Conservation (phyloP, 2,329 filamentous ascomycete species). For the Penicillium sp. region DNA sequence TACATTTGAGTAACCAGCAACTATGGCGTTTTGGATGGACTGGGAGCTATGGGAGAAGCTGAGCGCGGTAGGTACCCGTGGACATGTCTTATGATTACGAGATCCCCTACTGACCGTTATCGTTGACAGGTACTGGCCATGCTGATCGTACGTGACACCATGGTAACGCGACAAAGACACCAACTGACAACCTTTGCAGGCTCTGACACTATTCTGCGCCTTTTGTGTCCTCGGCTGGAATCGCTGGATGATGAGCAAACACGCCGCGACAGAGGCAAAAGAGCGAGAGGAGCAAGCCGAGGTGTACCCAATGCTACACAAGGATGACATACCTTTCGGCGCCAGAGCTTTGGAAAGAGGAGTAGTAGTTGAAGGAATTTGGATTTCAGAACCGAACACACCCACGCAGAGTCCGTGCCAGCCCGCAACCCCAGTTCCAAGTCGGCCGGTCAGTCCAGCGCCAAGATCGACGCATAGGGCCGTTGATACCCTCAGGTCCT, state of each 20-base stretch:
- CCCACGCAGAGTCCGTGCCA: conserved; percentile 25
- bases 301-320: conserved; percentile 53
- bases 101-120: conserved; percentile 12
- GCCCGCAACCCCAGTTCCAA: conserved; percentile 21
- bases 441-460: conserved; percentile 12
- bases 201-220: conserved; percentile 65
- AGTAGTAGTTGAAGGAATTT: conserved; percentile 80
- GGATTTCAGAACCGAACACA: conserved; percentile 58
- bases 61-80: conserved; percentile 67
- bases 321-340: conserved; percentile 75
- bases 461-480: background rate
- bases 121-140: conserved; percentile 66
- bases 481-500: background rate
- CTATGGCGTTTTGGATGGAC: conserved; percentile 57
- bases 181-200: conserved; percentile 38
- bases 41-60: conserved; percentile 89
- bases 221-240: conserved; percentile 59
- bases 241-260: conserved; percentile 58
- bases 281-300: conserved; percentile 54
- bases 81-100: background rate
- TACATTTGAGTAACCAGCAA: conserved; percentile 3
- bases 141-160: conserved; percentile 54
- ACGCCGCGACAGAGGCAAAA: conserved; percentile 65
- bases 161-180: background rate
- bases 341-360: conserved; percentile 80